Evolutionary conservation across 768 basidiomycete genomes (phyloP).

Genomic region (Dendrothele bispora): DNA sequence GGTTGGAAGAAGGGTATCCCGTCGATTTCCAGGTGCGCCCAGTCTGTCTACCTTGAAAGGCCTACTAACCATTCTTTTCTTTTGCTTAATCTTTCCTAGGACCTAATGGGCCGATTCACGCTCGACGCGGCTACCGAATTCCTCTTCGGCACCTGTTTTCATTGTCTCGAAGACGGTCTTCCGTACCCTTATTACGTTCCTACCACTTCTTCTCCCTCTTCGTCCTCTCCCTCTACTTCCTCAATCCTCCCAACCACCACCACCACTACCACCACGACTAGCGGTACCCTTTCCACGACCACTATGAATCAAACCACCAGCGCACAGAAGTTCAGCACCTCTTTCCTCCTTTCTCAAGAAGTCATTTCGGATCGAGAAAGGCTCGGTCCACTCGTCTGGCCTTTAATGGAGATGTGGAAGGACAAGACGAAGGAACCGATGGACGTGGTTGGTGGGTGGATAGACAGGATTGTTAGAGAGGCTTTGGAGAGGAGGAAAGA

Average conservation of each 20-base stretch:
- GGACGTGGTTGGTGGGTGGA: conserved; percentile 50
- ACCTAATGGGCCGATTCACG: conserved; percentile 61
- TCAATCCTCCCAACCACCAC: conserved; percentile 19
- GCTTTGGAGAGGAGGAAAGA: conserved; percentile 44
- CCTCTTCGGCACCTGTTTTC: conserved; percentile 59
- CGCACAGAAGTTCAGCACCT: conserved; percentile 23
- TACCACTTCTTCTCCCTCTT: background rate
- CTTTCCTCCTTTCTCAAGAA: conserved; percentile 50
- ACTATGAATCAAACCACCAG: too few relatives aligned
- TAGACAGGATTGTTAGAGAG: conserved; percentile 52
- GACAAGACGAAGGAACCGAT: conserved; percentile 49
- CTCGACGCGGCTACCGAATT: conserved; percentile 69
- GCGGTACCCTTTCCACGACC: too few relatives aligned
- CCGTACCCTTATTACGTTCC: conserved; percentile 49
- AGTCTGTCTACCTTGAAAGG: too few relatives aligned
- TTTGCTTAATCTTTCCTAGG: conserved; percentile 28
- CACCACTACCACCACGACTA: too few relatives aligned
- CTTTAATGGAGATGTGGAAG: conserved; percentile 46
- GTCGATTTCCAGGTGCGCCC: conserved; percentile 56
- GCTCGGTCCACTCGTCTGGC: conserved; percentile 53
- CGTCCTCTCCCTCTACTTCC: conserved; percentile 20
- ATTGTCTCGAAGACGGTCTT: conserved; percentile 49
- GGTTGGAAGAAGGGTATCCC: conserved; percentile 48
- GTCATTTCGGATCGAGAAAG: conserved; percentile 41
- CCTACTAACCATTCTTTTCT: too few relatives aligned